Conservation (phyloP, 2,329 filamentous ascomycete genomes). For the Boeremia lycopersici region DNA sequence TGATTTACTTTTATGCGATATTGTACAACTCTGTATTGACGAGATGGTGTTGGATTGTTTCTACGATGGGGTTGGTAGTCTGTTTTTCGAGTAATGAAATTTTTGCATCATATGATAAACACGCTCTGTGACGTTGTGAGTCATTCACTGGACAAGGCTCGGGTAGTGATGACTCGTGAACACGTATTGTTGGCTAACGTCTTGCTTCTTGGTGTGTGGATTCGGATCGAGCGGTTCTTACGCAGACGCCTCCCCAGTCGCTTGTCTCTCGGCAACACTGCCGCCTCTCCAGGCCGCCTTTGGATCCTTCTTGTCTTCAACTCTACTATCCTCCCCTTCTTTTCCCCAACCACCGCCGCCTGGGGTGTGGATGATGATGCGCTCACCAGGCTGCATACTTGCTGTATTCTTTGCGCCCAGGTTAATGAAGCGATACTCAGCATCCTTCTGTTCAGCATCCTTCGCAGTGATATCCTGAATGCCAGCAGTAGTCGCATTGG, state of each 20-base stretch:
- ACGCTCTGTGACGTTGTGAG: no score
- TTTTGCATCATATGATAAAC: no score
- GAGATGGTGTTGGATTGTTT: no score
- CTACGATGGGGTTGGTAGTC: no score
- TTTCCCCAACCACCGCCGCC: constrained; percentile 80
- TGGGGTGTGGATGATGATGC: constrained; percentile 78
- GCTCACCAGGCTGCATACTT: constrained; percentile 74
- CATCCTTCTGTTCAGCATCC: constrained; percentile 50
- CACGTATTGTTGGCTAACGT: no score
- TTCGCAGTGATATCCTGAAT: constrained; percentile 32
- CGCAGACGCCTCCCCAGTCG: constrained; percentile 55
- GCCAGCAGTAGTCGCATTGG: constrained; percentile 49
- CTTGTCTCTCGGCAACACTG: constrained; percentile 62
- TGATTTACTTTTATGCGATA: no score
- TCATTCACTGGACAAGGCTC: no score
- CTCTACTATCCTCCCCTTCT: constrained; percentile 62
- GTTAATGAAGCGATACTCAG: constrained; percentile 67
- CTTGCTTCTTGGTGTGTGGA: no score
- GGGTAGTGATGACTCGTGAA: no score
- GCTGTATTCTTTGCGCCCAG: constrained; percentile 81
- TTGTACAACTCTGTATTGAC: no score
- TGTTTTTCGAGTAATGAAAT: no score
- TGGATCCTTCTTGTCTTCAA: constrained; percentile 61
- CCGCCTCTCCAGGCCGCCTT: constrained; percentile 65
- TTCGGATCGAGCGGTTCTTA: constrained; percentile 4